Evolutionary conservation across 176 grass and related monocot genomes (phyloP).

Genomic region (Sorghum bicolor): Sorghum_bicolor_NCBIv3 NC_012871.2:2071501-2072000

Average conservation of each 20-base stretch:
- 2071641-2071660: background rate
- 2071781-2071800: background rate
- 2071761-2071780: background rate
- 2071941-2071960: too few species aligned
- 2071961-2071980: too few species aligned
- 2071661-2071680: background rate
- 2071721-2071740: background rate
- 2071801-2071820: background rate
- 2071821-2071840: too few species aligned
- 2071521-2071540: too few species aligned
- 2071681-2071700: background rate
- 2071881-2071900: too few species aligned
- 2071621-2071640: accelerated
- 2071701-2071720: background rate
- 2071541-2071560: too few species aligned
- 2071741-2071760: background rate
- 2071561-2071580: too few species aligned
- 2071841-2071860: too few species aligned
- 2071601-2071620: background rate
- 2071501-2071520: background rate
- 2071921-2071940: too few species aligned
- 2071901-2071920: too few species aligned
- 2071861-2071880: too few species aligned
- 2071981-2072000: too few species aligned
- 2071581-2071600: background rate